phyloP scores from a whole-genome alignment of 1,284 basidiomycete species.

The Melampsora americana region DNA sequence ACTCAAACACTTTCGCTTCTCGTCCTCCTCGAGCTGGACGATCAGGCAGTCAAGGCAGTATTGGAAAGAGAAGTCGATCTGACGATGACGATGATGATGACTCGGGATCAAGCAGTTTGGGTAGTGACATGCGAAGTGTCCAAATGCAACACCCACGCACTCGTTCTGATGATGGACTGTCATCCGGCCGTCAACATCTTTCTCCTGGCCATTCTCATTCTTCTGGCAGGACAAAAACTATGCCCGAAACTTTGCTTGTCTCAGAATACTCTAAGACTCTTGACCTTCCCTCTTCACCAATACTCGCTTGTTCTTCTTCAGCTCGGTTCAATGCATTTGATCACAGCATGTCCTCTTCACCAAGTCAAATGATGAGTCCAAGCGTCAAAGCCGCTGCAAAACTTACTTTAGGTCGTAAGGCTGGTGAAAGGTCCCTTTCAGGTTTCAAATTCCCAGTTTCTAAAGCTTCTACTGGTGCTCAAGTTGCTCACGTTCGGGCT shows the following conservation, averaged over 20 bases:
- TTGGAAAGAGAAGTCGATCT: slow-evolving; percentile 35
- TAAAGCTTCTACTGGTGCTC: slow-evolving; percentile 9
- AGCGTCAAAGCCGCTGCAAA: slow-evolving; percentile 34
- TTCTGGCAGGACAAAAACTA: slow-evolving; percentile 2
- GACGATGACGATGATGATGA: slow-evolving; percentile 26
- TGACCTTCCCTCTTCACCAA: neutral
- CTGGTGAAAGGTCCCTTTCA: slow-evolving; percentile 37
- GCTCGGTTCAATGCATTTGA: neutral
- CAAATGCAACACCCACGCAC: neutral
- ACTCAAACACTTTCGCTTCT: neutral
- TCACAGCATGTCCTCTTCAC: slow-evolving; percentile 14
- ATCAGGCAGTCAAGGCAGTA: slow-evolving; percentile 39
- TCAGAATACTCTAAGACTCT: neutral
- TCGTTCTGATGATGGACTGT: neutral
- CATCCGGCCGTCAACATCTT: neutral
- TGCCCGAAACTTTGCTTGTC: neutral
- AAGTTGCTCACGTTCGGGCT: slow-evolving; percentile 3
- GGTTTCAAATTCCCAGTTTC: slow-evolving; percentile 26
- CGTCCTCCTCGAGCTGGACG: neutral
- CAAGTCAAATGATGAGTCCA: slow-evolving; percentile 28
- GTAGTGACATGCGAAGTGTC: neutral
- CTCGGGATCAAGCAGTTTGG: slow-evolving; percentile 8
- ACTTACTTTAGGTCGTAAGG: slow-evolving; percentile 35
- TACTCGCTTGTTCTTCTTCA: neutral
- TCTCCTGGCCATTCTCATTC: neutral